Evolutionary conservation across 768 basidiomycete species (phyloP), one percentile per base, ranked within the genome.

Genomic region (Leccinum disarticulatum): DNA sequence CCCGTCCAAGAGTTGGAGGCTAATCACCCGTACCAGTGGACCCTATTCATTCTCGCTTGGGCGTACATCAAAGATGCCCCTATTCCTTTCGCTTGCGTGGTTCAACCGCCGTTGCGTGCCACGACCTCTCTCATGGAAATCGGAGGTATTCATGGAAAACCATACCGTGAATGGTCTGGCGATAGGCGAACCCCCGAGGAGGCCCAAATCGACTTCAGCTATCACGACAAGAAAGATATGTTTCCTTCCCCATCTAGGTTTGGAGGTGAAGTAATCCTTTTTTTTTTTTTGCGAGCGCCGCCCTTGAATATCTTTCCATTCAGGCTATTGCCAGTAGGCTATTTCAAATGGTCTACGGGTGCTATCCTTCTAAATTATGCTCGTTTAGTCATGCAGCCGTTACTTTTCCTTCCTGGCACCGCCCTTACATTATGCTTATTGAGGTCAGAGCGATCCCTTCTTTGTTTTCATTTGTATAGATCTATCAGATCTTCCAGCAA

Each of bases 321-420:
- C 35, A 70, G 69, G 69, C 5, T 70, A 70, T 22, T 70, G 69
- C 70, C 66, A 69, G 69, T 70, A 62, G 53, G 70, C 59, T 53
- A 4, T 25, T 1, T 2, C 46, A 25, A 30, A 31, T 8, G 6
- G 6, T 22, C 19, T 35, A 11, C 8, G 17, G 2, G 9, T 7
- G 41, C n/a, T 17, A 25, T 25, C 19, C 33, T 36, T 22, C 51
- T 59, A 7, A 36, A 53, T 5, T 7, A 17, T 4, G 8, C 19
- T 47, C 52, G 33, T 55, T 28, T 30, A 70, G 69, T 51, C 69
- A 70, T 43, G 60, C 61, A 13, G 59, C 61, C 3, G 49, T 70
- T 46, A 58, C 68, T 25, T 70, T 70, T 38, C 58, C 67, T 28
- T 49, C 69, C 52, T 70, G 70, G 70, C 69, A 70, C 30, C 67